Base-by-base conservation (phyloP, 441 rosid genomes). In the Adansonia grandidieri region DNA sequence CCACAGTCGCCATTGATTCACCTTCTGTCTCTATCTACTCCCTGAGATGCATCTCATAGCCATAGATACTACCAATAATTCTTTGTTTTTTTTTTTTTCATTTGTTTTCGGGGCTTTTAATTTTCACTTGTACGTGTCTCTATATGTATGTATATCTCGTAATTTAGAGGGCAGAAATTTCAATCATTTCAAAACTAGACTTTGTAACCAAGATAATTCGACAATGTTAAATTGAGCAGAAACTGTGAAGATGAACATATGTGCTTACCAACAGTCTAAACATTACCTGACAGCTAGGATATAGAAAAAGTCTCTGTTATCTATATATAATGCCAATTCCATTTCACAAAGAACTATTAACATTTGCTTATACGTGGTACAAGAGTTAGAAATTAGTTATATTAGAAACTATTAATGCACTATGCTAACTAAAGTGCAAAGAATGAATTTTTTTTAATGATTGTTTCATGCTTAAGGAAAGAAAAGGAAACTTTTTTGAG, bases 1-100 rank as follows among this genome's bases (percentile, higher is more conserved):
- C 88, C 15, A 63, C 90, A 24, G 57, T 73, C 20, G 67, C 89
- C 19, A 42, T 74, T 44, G 92, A 91, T 77, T 82, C 89, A 14
- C 83, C 91, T 11, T 82, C 91, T 9, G 85, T 87, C 40, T 82
- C 91, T 5, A 54, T 82, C 78, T 93, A 87, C 85, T 92, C 98
- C 0, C 88, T 86, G 91, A 82, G 97, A 60, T 88, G 91, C 56
- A 91, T 93, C 77, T 88, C 93, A 0, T 93, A 90, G 74, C 28
- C 28, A 24, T 24, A 24, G 2, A 0, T n/a, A n/a, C 28, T 57
- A 17, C 24, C 2, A 17, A 0, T 9, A 24, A 10, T 22, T 7
- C 4, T 10, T 9, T 0, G 4, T n/a, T n/a, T n/a, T n/a, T 1
- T 9, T 20, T 9, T 3, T 22, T 60, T 0, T 9, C 28, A 24